Evolutionary conservation across 2,329 filamentous ascomycete species (phyloP), one percentile per base, ranked within the genome.

Genomic region (Fusarium longipes): DNA sequence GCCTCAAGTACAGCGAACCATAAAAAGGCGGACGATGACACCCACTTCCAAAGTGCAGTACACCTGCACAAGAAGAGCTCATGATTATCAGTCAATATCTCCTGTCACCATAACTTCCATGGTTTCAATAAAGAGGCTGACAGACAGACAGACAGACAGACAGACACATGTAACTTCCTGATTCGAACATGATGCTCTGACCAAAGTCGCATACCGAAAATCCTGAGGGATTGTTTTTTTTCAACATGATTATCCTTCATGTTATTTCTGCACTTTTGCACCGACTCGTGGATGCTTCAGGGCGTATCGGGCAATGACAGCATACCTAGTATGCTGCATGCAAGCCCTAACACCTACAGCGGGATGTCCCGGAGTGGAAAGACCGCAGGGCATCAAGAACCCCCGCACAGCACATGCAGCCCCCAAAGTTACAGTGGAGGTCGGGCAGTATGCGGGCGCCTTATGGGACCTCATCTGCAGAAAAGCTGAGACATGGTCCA

Each of bases 1-100:
- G 52, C 56, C 52, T 20, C 52, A 57, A 29, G 9, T 6, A 3
- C 25, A 54, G 56, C 56, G 56, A 58, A 59, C 56, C 52, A 59
- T n/a, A 33, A n/a, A 15, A 38, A 59, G 40, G 40, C 40, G 27
- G n/a, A 27, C 8, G n/a, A n/a, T 44, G 39, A 6, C 20, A 33
- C 11, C 30, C 30, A 32, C 44, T n/a, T 29, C 30, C 2, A 20
- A n/a, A n/a, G n/a, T n/a, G n/a, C 49, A 25, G 14, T 27, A 18
- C 47, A 56, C 18, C 8, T 8, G 12, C 35, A n/a, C 47, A 27
- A 39, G 36, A 8, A 3, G 11, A 30, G 18, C 39, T 32, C 39
- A 61, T 36, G 29, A 54, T 44, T 11, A 25, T 45, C 22, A n/a
- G 27, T 24, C 18, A 53, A 33, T 24, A 18, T 8, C 27, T 43